Base-by-base conservation (phyloP, 129 eudicot species). In the Rutidosis leptorrhynchoides region DNA sequence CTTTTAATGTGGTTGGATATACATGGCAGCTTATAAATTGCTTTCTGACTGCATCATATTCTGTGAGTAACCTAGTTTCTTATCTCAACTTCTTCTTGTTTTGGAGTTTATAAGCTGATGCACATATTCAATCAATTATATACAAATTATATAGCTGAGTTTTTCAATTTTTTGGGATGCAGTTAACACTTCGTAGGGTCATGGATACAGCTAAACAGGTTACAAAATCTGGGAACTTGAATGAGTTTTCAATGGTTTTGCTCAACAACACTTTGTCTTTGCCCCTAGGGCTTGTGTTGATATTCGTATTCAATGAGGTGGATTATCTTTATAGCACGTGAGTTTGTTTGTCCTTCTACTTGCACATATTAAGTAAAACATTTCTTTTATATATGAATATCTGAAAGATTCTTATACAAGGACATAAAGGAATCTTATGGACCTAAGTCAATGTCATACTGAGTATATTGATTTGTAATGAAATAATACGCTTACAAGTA, bases 181-280 rank as follows among this genome's bases (percentile, higher is more conserved):
- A 94, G 99, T 83, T 94, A 81, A 94, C 97, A 6, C 78, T 94
- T 67, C 86, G 95, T 12, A 70, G 88, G 62, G 88, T 89, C 64
- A 94, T 94, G 97, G 97, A 94, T 70, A 94, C 99, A 26, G 99
- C 99, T 24, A 94, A 94, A 77, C 93, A 86, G 71, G 96, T 86
- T 54, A 94, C 99, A 8, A 83, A 78, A 77, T 94, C 99, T 16
- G 99, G 99, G 69, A 85, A 86, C 68, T 52, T 89, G 85, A 84
- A 89, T 27, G 99, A 94, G 82, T 94, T 94, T 73, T 82, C 97
- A 16, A 94, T 94, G 99, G 99, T 94, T 70, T 71, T 89, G 77
- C 87, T 94, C 27, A 94, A 94, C 83, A 94, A 94, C 71, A 94
- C 86, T 42, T 76, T 94, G 65, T 94, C 99, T 22, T 69, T 94